phyloP scores from a whole-genome alignment of 2,329 filamentous ascomycete genomes.

The Teratosphaeria viscida region DNA sequence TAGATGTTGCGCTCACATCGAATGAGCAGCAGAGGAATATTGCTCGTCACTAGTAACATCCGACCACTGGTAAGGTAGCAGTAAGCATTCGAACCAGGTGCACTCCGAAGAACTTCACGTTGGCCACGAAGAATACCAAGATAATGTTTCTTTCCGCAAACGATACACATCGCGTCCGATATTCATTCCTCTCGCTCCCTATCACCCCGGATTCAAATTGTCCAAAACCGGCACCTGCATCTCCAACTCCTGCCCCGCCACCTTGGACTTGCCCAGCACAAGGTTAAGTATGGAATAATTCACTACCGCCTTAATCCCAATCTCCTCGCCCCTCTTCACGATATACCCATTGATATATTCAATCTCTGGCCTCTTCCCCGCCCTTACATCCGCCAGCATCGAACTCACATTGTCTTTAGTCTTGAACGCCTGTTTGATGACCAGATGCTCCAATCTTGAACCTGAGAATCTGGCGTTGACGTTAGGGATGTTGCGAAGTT shows the following conservation, averaged over 20 bases:
- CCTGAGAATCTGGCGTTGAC: conserved; percentile 49
- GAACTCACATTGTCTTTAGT: conserved; percentile 50
- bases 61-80: too few species aligned
- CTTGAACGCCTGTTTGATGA: conserved; percentile 42
- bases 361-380: conserved; percentile 58
- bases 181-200: not conserved
- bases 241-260: conserved; percentile 31
- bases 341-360: conserved; percentile 87
- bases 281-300: conserved; percentile 64
- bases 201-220: not conserved
- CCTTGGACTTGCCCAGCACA: conserved; percentile 58
- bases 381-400: conserved; percentile 57
- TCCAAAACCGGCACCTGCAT: conserved; percentile 30
- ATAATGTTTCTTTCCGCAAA: too few species aligned
- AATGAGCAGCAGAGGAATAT: too few species aligned
- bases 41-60: too few species aligned
- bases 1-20: too few species aligned
- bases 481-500: conserved; percentile 53
- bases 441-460: conserved; percentile 51
- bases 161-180: too few species aligned
- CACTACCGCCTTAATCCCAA: conserved; percentile 60
- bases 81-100: too few species aligned
- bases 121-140: too few species aligned
- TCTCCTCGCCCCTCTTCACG: conserved; percentile 56
- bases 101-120: too few species aligned